Evolutionary conservation across 345 rosid genomes (phyloP), one percentile per base, ranked within the genome.

Genomic region (Boechera divaricarpa): DNA sequence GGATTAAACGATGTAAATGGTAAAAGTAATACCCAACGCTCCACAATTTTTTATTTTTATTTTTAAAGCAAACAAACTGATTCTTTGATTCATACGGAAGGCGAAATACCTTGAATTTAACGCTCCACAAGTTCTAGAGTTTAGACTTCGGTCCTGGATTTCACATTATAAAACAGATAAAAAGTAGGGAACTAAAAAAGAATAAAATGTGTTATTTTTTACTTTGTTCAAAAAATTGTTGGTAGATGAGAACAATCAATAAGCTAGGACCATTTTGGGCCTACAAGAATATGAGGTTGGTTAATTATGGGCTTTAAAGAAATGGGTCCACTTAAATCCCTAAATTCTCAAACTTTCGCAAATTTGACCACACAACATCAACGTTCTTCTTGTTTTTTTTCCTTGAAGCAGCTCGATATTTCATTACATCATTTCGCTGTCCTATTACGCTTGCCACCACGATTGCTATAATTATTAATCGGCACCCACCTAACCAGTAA

Each of bases 231-330:
- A 44, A 35, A 61, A 24, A 41, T 53, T 63, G 76, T 63, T 65
- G 36, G 81, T 64, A 65, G 81, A 65, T 71, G 77, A 58, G 48
- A 57, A 72, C 10, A 78, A 48, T 78, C 33, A 78, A 72, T 77
- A 72, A 72, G 68, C 68, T 72, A 72, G 68, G 81, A 64, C 81
- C 49, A 44, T 4, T 35, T 71, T 71, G 10, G 67, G 77, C 39
- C 81, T 77, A 65, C 77, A 62, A 63, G 32, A 7, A 56, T 11
- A 49, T 49, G 26, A 49, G 15, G 4, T 42, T 42, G 13, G 1
- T 42, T 3, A 42, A 4, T 42, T 45, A 62, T 28, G 77, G 76
- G 81, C 67, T 77, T 71, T 38, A 71, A 67, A 70, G 3, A 48
- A 52, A 49, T 57, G 73, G 73, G 31, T 28, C 77, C 77, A 63